These are phyloP conservation scores for Zopfochytrium polystomum DNA, from an alignment of 371 early-diverging fungal species.

Conservation along the genomic window DNA sequence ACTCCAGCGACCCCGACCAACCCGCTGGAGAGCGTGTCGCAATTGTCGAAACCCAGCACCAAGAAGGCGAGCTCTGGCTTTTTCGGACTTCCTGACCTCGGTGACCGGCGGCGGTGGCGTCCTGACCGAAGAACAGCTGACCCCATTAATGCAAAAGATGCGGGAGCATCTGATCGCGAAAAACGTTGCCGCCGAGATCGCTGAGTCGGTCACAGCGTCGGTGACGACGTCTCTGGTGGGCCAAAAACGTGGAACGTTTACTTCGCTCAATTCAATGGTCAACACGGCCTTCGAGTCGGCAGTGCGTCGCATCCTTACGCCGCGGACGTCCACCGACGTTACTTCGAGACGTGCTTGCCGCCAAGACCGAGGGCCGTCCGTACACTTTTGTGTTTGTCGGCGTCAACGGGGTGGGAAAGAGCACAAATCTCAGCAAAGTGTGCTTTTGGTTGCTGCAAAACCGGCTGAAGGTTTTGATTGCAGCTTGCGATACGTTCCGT, in stretches of 20 bases:
- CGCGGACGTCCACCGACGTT: conserved; percentile 91
- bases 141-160: conserved; percentile 73
- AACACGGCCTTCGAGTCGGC: conserved; percentile 77
- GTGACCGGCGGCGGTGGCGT: conserved; percentile 62
- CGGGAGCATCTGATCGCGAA: conserved; percentile 87
- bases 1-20: conserved; percentile 29
- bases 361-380: conserved; percentile 64
- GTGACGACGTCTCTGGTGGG: conserved; percentile 76
- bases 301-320: conserved; percentile 84
- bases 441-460: conserved; percentile 98
- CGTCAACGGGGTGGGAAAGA: conserved; percentile 98
- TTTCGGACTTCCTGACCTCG: conserved; percentile 61
- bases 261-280: conserved; percentile 51
- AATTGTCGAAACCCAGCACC: too few relatives aligned
- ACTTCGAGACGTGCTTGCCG: conserved; percentile 84
- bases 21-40: too few relatives aligned
- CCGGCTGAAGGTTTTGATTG: conserved; percentile 88
- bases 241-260: conserved; percentile 64
- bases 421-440: conserved; percentile 97
- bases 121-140: conserved; percentile 63
- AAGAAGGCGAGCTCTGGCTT: too few relatives aligned
- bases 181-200: conserved; percentile 92
- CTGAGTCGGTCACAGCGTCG: conserved; percentile 78
- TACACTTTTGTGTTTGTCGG: conserved; percentile 96
- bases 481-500: conserved; percentile 99